These are phyloP conservation scores for Penicillium coprophilum DNA, from an alignment of 495 filamentous ascomycete genomes.

Conservation along the genomic window DNA sequence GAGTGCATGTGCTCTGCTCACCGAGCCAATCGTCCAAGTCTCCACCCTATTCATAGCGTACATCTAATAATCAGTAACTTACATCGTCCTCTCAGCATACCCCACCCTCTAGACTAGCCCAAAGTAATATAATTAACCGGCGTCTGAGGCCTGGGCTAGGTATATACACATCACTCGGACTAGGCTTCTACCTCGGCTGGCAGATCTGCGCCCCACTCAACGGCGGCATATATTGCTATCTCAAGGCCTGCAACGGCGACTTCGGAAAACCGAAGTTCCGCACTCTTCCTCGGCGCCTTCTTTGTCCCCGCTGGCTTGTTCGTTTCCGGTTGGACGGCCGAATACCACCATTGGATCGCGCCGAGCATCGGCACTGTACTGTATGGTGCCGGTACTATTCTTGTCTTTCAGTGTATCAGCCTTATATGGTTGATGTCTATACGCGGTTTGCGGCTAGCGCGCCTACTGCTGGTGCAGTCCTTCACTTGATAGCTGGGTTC, in stretches of 20 bases:
- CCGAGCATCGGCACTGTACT: conserved; percentile 68
- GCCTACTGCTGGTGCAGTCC: conserved; percentile 62
- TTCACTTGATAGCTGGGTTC: conserved; percentile 70
- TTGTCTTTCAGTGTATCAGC: conserved; percentile 71
- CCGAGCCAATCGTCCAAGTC: conserved; percentile 60
- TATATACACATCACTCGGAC: conserved; percentile 65
- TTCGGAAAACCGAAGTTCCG: conserved; percentile 66
- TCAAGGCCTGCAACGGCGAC: conserved; percentile 59
- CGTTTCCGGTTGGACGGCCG: conserved; percentile 70
- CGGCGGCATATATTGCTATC: conserved; percentile 61
- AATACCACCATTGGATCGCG: conserved; percentile 67
- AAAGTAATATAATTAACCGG: conserved; percentile 55
- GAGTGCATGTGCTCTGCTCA: conserved; percentile 31
- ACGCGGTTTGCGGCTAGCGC: conserved; percentile 72
- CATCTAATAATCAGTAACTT: conserved; percentile 72
- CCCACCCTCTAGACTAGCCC: conserved; percentile 58
- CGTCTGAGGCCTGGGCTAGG: conserved; percentile 67
- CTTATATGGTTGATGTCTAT: conserved; percentile 78
- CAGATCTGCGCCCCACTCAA: conserved; percentile 64
- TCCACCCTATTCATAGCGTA: conserved; percentile 66
- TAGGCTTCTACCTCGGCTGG: conserved; percentile 66
- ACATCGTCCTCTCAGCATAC: conserved; percentile 70
- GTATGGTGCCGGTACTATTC: conserved; percentile 59
- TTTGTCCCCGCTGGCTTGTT: conserved; percentile 65
- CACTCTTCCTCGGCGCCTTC: conserved; percentile 54